Evolutionary conservation across 768 basidiomycete species (phyloP).

Genomic region (Cubamyces lactineus): DNA sequence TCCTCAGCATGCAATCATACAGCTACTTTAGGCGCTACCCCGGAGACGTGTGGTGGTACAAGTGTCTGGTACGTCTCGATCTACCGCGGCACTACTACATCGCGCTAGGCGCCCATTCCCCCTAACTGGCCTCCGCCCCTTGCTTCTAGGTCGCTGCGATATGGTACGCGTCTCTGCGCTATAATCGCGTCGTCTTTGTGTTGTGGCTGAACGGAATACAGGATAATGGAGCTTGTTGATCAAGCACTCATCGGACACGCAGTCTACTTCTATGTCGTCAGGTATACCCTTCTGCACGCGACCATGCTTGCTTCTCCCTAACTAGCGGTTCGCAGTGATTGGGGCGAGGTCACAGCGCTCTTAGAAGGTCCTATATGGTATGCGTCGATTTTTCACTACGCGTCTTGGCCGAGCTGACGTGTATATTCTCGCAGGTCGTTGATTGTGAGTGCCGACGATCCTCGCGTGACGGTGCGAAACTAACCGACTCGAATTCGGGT

Average conservation of each 20-base stretch:
- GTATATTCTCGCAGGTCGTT: slow-evolving; percentile 11
- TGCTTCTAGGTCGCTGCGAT: slow-evolving; percentile 36
- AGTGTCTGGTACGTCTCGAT: slow-evolving; percentile 49
- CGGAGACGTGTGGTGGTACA: slow-evolving; percentile 53
- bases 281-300: slow-evolving; percentile 41
- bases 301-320: not conserved
- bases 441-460: slow-evolving; percentile 19
- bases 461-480: not conserved
- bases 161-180: slow-evolving; percentile 33
- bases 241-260: slow-evolving; percentile 55
- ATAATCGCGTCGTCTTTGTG: not conserved
- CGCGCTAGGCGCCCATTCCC: not conserved
- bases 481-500: not conserved
- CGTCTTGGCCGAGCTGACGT: not conserved
- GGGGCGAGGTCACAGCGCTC: slow-evolving; percentile 31
- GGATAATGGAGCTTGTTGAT: slow-evolving; percentile 51
- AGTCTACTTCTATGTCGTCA: slow-evolving; percentile 57
- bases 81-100: not conserved
- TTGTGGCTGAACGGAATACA: slow-evolving; percentile 24
- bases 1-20: slow-evolving; percentile 56
- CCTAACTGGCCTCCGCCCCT: not conserved
- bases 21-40: slow-evolving; percentile 60
- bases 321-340: slow-evolving; percentile 24
- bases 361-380: slow-evolving; percentile 21
- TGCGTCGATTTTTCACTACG: not conserved